A percentile compares a stretch with the other conserved stretches of the same genome.
These are phyloP conservation scores for Bipolaris cookei DNA, from an alignment of 2,329 filamentous ascomycete species.

Conservation along the genomic window DNA sequence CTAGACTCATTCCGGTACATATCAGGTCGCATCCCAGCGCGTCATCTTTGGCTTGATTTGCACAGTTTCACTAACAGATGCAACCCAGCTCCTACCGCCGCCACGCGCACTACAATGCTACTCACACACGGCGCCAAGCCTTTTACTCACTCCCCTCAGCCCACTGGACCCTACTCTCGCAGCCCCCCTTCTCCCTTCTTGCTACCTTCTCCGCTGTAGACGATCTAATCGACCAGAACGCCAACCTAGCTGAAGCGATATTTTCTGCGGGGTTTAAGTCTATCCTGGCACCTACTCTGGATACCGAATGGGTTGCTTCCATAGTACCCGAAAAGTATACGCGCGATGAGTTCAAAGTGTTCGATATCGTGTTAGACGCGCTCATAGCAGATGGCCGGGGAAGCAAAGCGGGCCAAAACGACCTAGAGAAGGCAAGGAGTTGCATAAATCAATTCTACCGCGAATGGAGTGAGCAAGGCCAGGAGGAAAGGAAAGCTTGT, in stretches of 20 bases:
- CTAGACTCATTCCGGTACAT: conserved; percentile 85
- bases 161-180: conserved; percentile 83
- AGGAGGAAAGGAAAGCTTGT: conserved; percentile 73
- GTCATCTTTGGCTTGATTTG: not conserved
- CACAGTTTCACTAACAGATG: conserved; percentile 3
- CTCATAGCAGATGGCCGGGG: conserved; percentile 65
- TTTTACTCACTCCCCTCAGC: conserved; percentile 88
- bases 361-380: conserved; percentile 60
- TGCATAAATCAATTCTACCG: conserved; percentile 93
- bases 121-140: conserved; percentile 85
- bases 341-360: conserved; percentile 39
- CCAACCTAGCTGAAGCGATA: conserved; percentile 80
- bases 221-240: conserved; percentile 86
- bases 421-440: conserved; percentile 89
- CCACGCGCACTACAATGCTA: conserved; percentile 86
- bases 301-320: conserved; percentile 43
- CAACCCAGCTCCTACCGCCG: conserved; percentile 76
- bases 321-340: conserved; percentile 41
- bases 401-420: conserved; percentile 66
- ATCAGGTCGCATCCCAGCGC: not conserved
- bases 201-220: conserved; percentile 81
- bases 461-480: conserved; percentile 87
- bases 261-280: conserved; percentile 57
- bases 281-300: conserved; percentile 42
- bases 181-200: conserved; percentile 81